phyloP scores from a whole-genome alignment of 352 stramenopile species.

The Globisporangium paddicum region DNA sequence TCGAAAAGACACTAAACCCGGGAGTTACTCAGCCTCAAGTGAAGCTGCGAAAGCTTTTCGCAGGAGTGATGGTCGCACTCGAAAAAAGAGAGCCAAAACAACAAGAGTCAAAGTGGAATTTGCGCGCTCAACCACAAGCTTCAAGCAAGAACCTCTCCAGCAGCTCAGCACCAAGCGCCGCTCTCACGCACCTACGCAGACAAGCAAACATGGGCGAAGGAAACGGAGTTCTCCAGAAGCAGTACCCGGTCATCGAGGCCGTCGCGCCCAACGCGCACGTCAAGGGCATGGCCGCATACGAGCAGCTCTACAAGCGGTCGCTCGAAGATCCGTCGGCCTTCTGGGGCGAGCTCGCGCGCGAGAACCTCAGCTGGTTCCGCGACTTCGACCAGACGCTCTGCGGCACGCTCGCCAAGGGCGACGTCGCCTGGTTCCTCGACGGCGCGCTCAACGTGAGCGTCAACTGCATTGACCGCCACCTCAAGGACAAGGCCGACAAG shows the following conservation, averaged over 20 bases:
- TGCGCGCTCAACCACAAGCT: conserved; percentile 6
- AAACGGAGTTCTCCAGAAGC: conserved; percentile 8
- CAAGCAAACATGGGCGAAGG: conserved; percentile 5
- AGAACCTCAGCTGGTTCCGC: conserved; percentile 92
- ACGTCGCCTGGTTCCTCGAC: conserved; percentile 95
- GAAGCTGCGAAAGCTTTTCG: background rate
- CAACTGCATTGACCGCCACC: conserved; percentile 96
- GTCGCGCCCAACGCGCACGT: conserved; percentile 62
- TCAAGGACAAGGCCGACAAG: conserved; percentile 78
- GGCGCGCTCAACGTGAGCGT: conserved; percentile 93
- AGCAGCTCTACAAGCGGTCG: conserved; percentile 84
- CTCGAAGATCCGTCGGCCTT: conserved; percentile 88
- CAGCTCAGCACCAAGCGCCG: background rate
- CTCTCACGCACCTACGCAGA: background rate
- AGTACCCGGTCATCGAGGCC: conserved; percentile 28
- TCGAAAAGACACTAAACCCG: too few relatives aligned
- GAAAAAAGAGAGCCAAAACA: background rate
- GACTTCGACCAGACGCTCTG: conserved; percentile 89
- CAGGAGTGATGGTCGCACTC: background rate
- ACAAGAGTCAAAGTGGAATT: conserved; percentile 10
- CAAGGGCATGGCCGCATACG: conserved; percentile 69
- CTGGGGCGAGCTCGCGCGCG: conserved; percentile 88
- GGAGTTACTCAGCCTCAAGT: background rate
- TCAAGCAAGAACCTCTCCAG: background rate
- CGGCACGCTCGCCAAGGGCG: conserved; percentile 86